Evolutionary conservation across 257 asterid species (phyloP), one percentile per base, ranked within the genome.

Genomic region (Scutellaria baicalensis): DNA sequence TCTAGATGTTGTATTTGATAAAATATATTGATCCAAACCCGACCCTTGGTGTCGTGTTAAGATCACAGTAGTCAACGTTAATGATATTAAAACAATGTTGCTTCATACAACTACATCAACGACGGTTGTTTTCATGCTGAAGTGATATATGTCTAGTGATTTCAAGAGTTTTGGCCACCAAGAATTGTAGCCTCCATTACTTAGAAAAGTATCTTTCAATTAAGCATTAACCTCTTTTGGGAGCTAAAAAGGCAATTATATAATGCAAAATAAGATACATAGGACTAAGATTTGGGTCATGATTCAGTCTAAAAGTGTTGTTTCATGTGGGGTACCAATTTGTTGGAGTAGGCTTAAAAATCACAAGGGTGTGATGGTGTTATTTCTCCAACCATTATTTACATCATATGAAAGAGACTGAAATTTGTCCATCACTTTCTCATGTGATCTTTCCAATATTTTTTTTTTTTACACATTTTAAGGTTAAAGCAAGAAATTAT

Each of bases 371-470:
- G 66, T 71, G 85, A 81, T n/a, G 61, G 69, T 60, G 79, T 69
- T 75, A 74, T 78, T 59, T 79, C 84, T 84, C 83, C 88, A 77
- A 84, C 83, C 68, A 66, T 1, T 42, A 14, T 27, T 18, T 21
- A 38, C 64, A 65, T 71, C 3, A 58, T 56, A 1, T 5, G 83
- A 82, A 45, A 59, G 69, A 64, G 81, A 82, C 80, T 70, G 6
- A 71, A 65, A 74, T 63, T 69, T 78, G 72, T 59, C 83, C 89
- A 72, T 79, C 80, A 66, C 85, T 79, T 76, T 77, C 81, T 77
- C 90, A 83, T 72, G 95, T 83, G 97, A 79, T 72, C 68, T 77
- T 80, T 67, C 75, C 82, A n/a, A n/a, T n/a, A n/a, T n/a, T n/a
- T n/a, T n/a, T n/a, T n/a, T n/a, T n/a, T n/a, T n/a, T n/a, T n/a